Base-by-base conservation (phyloP, 2,329 filamentous ascomycete species). In the Periconia sp. region DNA sequence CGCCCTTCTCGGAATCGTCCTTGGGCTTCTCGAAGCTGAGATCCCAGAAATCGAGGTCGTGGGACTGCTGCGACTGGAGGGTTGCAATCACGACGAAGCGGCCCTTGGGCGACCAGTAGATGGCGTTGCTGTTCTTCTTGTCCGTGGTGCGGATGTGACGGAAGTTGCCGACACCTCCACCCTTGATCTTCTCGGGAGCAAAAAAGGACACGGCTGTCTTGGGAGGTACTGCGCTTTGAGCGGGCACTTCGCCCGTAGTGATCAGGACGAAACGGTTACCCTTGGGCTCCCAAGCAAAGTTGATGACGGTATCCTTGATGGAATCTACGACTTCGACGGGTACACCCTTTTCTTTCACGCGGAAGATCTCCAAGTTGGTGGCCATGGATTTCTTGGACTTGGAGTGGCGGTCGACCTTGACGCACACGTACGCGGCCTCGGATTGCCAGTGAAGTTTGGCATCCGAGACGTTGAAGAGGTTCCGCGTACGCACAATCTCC, bases 361-460 rank as follows among this genome's bases (percentile, higher is more conserved):
- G 91, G 88, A 99, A 99, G 72, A 99, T 97, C 76, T 99, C 94
- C 35, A 99, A 85, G 64, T 96, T 97, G 31, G 94, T 99, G 57
- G 92, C 93, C 68, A 96, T 85, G 2, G 92, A 96, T 79, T 97
- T 99, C 83, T 97, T 97, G 53, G 92, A 97, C 79, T 99, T 99
- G 75, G 92, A 96, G 82, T 99, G 94, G 62, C 94, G 85, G 76
- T 99, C 94, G 53, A 99, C 94, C 84, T 99, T 99, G 75, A 97
- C 93, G 72, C 94, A 97, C 56, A 99, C 86, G 73, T 97, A 99
- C 56, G 89, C 85, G 52, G 87, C 90, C 59, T 97, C 91, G 3
- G 92, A 96, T 79, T 99, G 94, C 94, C 94, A 99, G 82, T 99
- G 94, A 17, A 99, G 85, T 81, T 97, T 99, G 54, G 90, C 94